Evolutionary conservation across 2,329 filamentous ascomycete genomes (phyloP), one percentile per base, ranked within the genome.

Genomic region (Botryotinia calthae): DNA sequence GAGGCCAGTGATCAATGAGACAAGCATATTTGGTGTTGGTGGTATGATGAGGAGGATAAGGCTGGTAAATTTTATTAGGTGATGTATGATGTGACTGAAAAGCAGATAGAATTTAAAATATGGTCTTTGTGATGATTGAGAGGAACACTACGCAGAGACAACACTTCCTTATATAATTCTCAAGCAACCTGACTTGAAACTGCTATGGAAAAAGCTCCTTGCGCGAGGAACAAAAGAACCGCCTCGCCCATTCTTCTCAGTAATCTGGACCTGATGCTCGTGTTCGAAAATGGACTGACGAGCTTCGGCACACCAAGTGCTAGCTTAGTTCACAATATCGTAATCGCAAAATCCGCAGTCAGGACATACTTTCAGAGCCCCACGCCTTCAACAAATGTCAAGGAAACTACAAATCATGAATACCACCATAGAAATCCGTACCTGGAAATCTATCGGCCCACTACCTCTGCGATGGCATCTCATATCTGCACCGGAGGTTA

Each of bases 1-100:
- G 37, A 66, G 34, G 46, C 44, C 22, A 51, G 46, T 66, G 59
- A 71, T 34, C n/a, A 71, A 34, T 66, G 59, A 66, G 46, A 46
- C 18, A 25, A 65, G 37, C 69, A 71, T 71, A 14, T 44, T 65
- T 28, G 16, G 34, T 31, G 16, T 31, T 46, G 25, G n/a, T 5
- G 31, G 18, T 34, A 37, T 65, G 46, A 40, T 31, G 5, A 14
- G 28, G n/a, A 22, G 18, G 12, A 54, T n/a, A n/a, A 54, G 25
- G 25, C 14, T 18, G 42, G 44, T 16, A 56, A 16, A 28, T 56
- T 56, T 31, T 18, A 28, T 56, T 18, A 28, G 46, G 37, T 10
- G 34, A 42, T 67, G 7, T 56, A 8, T 18, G 14, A n/a, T 65
- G 10, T 37, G 20, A 65, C n/a, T 44, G 31, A 40, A 31, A 16